These are phyloP conservation scores for Alternaria infectoria DNA, from an alignment of 2,329 filamentous ascomycete species.

Conservation along the genomic window DNA sequence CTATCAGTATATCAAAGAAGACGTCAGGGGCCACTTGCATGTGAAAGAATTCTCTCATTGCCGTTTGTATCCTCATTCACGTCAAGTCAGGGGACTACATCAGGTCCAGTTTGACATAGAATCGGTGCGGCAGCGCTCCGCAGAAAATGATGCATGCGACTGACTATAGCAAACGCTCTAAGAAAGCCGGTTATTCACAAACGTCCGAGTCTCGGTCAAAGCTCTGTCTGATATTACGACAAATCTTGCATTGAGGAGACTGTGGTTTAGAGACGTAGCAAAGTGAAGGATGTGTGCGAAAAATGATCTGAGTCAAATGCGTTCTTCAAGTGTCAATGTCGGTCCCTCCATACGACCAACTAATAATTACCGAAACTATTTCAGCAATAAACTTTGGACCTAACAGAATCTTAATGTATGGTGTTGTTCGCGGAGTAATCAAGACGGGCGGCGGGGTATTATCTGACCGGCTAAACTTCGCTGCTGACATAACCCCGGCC, in stretches of 20 bases:
- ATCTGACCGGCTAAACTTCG: background rate
- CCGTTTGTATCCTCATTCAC: background rate
- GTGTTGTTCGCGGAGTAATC: background rate
- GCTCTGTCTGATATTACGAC: background rate
- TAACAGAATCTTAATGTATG: background rate
- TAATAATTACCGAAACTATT: background rate
- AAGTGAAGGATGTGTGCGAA: background rate
- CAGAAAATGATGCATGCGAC: background rate
- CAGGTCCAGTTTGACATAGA: background rate
- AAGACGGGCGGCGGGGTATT: background rate
- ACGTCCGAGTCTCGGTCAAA: background rate
- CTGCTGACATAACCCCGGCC: slow-evolving; percentile 3
- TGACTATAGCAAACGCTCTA: background rate
- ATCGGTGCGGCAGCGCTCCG: background rate
- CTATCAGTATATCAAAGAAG: background rate
- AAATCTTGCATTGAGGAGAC: background rate
- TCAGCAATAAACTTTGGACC: background rate
- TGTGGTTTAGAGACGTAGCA: background rate
- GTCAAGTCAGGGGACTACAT: background rate
- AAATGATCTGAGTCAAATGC: background rate
- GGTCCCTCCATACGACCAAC: background rate
- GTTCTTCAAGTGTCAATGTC: background rate
- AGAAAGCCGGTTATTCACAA: background rate
- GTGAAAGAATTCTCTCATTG: background rate
- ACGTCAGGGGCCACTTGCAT: background rate